Percentiles rank a stretch among this genome's conserved stretches.
phyloP scores from a whole-genome alignment of 345 rosid species.

The Eucalyptus albens region DNA sequence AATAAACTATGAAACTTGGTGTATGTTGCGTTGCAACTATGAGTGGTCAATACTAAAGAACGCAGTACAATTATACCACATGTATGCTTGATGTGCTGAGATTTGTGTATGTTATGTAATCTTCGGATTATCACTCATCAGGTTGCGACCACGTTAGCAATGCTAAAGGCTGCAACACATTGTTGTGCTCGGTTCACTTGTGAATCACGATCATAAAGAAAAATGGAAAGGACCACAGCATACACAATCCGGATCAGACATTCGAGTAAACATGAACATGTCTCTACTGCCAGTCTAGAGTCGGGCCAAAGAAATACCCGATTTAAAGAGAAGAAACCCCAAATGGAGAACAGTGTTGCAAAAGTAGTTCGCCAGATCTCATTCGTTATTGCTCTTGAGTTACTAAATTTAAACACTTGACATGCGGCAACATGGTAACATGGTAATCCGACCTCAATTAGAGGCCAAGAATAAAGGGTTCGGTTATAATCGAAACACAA shows the following conservation, averaged over 20 bases:
- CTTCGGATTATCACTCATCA: background rate
- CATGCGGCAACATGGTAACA: background rate
- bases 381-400: background rate
- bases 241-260: background rate
- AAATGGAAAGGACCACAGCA: background rate
- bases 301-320: background rate
- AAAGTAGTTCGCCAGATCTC: background rate
- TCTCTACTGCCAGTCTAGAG: background rate
- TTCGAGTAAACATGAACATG: background rate
- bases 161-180: background rate
- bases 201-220: background rate
- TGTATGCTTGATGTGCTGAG: background rate
- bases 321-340: background rate
- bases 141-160: fast-evolving
- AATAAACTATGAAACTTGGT: background rate
- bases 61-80: background rate
- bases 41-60: background rate
- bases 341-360: background rate
- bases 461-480: background rate
- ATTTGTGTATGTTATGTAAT: background rate
- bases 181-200: background rate
- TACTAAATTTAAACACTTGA: background rate
- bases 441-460: background rate
- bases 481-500: background rate
- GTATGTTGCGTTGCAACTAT: background rate